Evolutionary conservation across 1,139 yeast genomes (phyloP).

Genomic region (Candida smagusa): DNA sequence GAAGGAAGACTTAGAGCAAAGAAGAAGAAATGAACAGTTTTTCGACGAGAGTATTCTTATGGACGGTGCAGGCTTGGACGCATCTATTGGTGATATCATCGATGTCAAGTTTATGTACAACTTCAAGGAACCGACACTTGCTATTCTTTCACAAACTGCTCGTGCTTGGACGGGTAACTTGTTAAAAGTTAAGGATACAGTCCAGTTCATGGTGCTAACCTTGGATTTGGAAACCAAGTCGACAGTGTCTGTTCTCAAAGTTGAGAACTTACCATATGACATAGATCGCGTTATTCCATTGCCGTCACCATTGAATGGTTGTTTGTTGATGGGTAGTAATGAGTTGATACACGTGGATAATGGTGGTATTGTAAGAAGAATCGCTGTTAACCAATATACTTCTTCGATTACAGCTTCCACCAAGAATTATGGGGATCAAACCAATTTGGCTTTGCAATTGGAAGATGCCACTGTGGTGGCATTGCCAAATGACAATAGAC

Average conservation of each 20-base stretch:
- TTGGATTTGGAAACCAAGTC: conserved; percentile 61
- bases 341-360: conserved; percentile 78
- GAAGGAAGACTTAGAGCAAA: conserved; percentile 2
- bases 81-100: conserved; percentile 55
- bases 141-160: conserved; percentile 60
- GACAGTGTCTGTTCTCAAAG: conserved; percentile 64
- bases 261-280: conserved; percentile 73
- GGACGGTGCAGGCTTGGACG: conserved; percentile 54
- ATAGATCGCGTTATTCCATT: conserved; percentile 62
- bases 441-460: conserved; percentile 49
- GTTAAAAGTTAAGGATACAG: conserved; percentile 59
- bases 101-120: conserved; percentile 69
- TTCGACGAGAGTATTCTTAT: conserved; percentile 55
- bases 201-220: conserved; percentile 59
- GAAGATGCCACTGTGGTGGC: conserved; percentile 55
- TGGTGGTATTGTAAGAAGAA: conserved; percentile 69
- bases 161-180: conserved; percentile 78
- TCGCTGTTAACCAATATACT: conserved; percentile 62
- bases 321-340: conserved; percentile 71
- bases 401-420: conserved; percentile 48
- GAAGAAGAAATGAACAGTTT: conserved; percentile 14
- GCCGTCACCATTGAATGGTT: conserved; percentile 66
- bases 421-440: conserved; percentile 49
- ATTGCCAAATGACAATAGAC: conserved; percentile 47
- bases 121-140: conserved; percentile 79